Conservation (phyloP, 176 grass and related monocot genomes). For the Juncus inflexus region DNA sequence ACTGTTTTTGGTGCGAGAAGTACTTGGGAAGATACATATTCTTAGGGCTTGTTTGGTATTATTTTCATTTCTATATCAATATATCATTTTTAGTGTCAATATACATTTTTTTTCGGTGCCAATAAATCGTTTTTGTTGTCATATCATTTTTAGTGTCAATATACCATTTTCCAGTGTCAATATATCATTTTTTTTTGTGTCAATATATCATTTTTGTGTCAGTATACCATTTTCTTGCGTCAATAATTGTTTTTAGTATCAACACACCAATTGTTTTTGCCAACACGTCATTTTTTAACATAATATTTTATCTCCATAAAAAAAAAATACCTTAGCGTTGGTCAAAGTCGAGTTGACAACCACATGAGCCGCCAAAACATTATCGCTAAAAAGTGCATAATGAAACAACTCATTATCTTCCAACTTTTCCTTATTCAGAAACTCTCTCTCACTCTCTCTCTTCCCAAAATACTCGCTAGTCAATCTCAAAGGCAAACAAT, state of each 20-base stretch:
- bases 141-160: too few species aligned
- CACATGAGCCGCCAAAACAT: slow-evolving; percentile 66
- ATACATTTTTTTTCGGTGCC: too few species aligned
- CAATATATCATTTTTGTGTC: too few species aligned
- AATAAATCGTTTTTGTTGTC: too few species aligned
- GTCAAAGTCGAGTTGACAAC: slow-evolving; percentile 82
- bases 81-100: too few species aligned
- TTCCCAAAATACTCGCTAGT: slow-evolving; percentile 57
- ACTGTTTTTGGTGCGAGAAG: too few species aligned
- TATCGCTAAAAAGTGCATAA: slow-evolving; percentile 90
- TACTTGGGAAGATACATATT: too few species aligned
- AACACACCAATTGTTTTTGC: background rate
- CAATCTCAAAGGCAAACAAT: slow-evolving; percentile 68
- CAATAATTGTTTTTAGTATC: background rate
- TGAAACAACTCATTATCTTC: slow-evolving; percentile 56
- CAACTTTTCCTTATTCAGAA: slow-evolving; percentile 53
- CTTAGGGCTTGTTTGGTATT: too few species aligned
- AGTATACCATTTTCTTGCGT: too few species aligned
- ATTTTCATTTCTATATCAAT: too few species aligned
- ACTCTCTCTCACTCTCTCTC: slow-evolving; percentile 39
- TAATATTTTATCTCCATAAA: background rate
- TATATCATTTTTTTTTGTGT: too few species aligned
- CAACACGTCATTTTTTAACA: background rate
- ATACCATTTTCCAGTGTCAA: too few species aligned
- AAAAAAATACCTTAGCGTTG: slow-evolving; percentile 73